Conservation (phyloP, 805 yeast genomes). For the Nakazawaea holstii region DNA sequence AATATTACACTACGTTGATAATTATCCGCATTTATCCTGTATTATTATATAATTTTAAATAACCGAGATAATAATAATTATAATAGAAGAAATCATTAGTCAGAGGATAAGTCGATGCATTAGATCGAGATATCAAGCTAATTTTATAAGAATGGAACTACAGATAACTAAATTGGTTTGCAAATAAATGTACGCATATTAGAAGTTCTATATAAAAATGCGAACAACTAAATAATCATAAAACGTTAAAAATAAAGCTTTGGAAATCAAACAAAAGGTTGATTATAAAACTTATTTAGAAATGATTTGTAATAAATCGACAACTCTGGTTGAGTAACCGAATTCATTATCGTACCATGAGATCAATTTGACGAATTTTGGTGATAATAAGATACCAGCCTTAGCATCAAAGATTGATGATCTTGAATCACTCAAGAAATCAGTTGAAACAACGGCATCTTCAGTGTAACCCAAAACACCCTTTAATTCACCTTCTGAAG, state of each 20-base stretch:
- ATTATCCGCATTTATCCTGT: too few species aligned
- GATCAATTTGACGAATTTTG: conserved; percentile 84
- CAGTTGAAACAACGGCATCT: conserved; percentile 88
- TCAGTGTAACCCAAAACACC: conserved; percentile 88
- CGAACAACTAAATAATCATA: neutral
- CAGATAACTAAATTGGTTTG: too few species aligned
- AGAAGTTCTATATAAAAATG: neutral
- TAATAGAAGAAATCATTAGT: too few species aligned
- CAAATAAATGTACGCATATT: too few species aligned
- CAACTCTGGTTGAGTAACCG: conserved; percentile 96
- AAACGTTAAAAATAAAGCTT: neutral
- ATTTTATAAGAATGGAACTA: too few species aligned
- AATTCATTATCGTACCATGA: conserved; percentile 96
- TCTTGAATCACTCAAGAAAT: conserved; percentile 78
- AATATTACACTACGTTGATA: too few species aligned
- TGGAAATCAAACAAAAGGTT: neutral
- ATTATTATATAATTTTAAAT: too few species aligned
- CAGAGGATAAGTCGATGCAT: too few species aligned
- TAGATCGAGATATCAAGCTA: too few species aligned
- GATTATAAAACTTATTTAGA: conserved; percentile 38
- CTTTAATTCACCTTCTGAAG: conserved; percentile 71
- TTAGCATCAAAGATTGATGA: conserved; percentile 87
- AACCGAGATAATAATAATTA: too few species aligned
- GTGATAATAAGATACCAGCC: conserved; percentile 86
- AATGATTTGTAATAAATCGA: conserved; percentile 79